These are phyloP conservation scores for Aspergillus eucalypticola DNA, from an alignment of 2,329 filamentous ascomycete species.

Conservation along the genomic window DNA sequence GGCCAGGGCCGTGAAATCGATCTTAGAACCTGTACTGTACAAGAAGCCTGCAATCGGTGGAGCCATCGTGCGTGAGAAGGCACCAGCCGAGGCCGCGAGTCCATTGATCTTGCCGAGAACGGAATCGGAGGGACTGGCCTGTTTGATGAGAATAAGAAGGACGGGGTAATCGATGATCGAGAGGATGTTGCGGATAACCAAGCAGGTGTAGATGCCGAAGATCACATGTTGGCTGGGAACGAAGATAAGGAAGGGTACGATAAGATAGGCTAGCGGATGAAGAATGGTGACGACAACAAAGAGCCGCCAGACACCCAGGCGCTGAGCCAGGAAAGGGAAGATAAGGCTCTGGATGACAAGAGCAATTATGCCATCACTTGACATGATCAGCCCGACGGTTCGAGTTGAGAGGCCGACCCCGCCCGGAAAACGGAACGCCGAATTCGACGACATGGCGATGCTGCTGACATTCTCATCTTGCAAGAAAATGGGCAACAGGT, in stretches of 20 bases:
- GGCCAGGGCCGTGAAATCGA: conserved; percentile 61
- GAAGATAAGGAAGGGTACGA: conserved; percentile 67
- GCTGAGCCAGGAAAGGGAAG: conserved; percentile 65
- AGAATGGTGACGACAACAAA: conserved; percentile 66
- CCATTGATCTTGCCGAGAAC: conserved; percentile 72
- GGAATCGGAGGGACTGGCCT: conserved; percentile 64
- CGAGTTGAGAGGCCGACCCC: conserved; percentile 67
- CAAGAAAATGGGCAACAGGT: conserved; percentile 87
- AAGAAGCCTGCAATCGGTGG: conserved; percentile 68
- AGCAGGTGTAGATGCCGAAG: conserved; percentile 64
- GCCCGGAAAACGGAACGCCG: conserved; percentile 60
- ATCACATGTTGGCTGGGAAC: conserved; percentile 58
- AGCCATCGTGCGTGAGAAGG: conserved; percentile 67
- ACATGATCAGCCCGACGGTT: conserved; percentile 68
- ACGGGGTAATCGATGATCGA: conserved; percentile 70
- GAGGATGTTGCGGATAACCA: conserved; percentile 66
- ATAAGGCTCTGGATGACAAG: conserved; percentile 72
- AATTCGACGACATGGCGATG: conserved; percentile 26
- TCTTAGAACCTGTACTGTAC: conserved; percentile 61
- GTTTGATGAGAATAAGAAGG: conserved; percentile 70
- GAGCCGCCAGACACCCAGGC: conserved; percentile 66
- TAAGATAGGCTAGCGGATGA: conserved; percentile 67
- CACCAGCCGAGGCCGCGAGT: conserved; percentile 70
- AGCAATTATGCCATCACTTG: conserved; percentile 69
- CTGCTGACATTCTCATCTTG: conserved; percentile 62